Percentiles rank a stretch among this genome's conserved stretches.
Evolutionary conservation across 75 land plant species (phyloP).

Genomic region (Pinus tabuliformis): DNA sequence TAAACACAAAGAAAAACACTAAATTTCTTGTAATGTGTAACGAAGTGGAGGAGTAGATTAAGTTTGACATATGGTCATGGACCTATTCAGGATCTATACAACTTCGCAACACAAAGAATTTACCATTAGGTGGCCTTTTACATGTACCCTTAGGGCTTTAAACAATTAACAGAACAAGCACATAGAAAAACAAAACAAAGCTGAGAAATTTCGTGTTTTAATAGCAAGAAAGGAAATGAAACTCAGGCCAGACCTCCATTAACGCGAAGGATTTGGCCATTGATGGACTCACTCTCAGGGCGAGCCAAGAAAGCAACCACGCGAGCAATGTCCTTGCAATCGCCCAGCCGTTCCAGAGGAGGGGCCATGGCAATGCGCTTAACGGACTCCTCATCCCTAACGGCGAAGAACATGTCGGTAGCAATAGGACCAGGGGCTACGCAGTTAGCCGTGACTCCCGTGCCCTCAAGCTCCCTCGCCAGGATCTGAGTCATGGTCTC

Average conservation of each 20-base stretch:
- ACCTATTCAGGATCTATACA: too few species aligned
- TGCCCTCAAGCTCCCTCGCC: constrained; percentile 46
- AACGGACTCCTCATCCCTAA: constrained; percentile 28
- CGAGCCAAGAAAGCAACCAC: constrained; percentile 36
- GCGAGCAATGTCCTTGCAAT: constrained; percentile 34
- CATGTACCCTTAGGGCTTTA: too few species aligned
- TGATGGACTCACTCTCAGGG: constrained; percentile 50
- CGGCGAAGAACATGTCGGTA: constrained; percentile 44
- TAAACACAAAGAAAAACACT: too few species aligned
- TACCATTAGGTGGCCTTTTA: too few species aligned
- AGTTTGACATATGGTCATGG: too few species aligned
- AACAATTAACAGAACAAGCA: too few species aligned
- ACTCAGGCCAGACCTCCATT: constrained; percentile 40
- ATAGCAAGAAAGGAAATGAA: background rate
- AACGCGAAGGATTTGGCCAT: constrained; percentile 49
- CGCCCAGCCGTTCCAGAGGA: constrained; percentile 43
- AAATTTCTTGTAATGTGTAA: too few species aligned
- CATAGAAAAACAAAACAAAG: too few species aligned
- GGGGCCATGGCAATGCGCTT: background rate
- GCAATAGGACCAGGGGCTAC: constrained; percentile 58
- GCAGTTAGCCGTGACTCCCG: constrained; percentile 39
- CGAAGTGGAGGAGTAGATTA: too few species aligned
- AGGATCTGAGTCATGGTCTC: constrained; percentile 47
- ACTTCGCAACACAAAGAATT: too few species aligned
- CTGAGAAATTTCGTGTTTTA: too few species aligned